Conservation (phyloP, 331 rosid genomes). For the Quercus phellos region DNA sequence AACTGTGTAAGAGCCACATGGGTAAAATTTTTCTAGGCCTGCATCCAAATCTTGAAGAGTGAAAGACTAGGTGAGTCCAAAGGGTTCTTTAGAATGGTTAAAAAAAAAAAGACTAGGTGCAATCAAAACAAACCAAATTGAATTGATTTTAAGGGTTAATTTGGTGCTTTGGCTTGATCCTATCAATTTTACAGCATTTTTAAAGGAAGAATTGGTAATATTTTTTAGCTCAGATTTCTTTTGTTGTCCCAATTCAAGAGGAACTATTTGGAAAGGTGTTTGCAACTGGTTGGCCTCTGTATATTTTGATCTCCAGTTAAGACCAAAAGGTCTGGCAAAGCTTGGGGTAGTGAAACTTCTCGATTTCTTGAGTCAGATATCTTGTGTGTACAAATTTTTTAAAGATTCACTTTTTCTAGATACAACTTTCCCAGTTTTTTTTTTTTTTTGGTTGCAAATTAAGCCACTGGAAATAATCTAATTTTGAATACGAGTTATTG, state of each 20-base stretch:
- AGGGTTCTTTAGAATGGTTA: no score
- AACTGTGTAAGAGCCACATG: neutral
- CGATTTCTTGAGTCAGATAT: neutral
- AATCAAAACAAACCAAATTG: neutral
- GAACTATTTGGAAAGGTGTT: neutral
- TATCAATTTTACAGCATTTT: neutral
- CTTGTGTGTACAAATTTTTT: neutral
- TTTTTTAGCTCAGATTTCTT: neutral
- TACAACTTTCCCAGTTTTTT: no score
- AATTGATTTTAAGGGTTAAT: neutral
- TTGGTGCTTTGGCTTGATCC: neutral
- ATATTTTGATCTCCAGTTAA: neutral
- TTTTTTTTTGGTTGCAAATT: no score
- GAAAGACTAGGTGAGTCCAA: neutral
- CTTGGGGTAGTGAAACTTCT: neutral
- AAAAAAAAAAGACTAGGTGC: no score
- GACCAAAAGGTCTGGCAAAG: neutral
- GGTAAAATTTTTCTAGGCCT: neutral
- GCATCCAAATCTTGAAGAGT: neutral
- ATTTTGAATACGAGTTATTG: neutral
- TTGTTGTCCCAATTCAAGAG: neutral
- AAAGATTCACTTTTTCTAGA: no score
- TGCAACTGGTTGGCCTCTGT: neutral
- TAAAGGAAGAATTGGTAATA: neutral
- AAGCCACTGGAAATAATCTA: no score